phyloP scores from a whole-genome alignment of 2,329 filamentous ascomycete genomes.

The Penicillium sp. region DNA sequence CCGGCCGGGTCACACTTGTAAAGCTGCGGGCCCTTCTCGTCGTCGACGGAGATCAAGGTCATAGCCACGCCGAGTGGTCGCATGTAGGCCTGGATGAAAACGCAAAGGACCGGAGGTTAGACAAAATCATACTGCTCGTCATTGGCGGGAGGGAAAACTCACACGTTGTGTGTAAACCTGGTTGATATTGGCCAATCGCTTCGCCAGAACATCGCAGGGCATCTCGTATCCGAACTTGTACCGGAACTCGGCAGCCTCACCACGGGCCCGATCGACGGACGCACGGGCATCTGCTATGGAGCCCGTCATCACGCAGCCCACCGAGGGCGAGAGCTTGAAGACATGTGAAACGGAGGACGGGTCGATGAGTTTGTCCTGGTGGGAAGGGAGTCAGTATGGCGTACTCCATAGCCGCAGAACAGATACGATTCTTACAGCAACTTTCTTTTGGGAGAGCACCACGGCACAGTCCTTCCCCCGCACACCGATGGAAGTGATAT shows the following conservation, averaged over 20 bases:
- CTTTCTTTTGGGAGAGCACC: conserved; percentile 98
- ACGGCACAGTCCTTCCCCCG: conserved; percentile 96
- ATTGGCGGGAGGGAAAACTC: conserved; percentile 34
- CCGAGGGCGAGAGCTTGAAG: conserved; percentile 92
- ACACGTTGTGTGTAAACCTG: conserved; percentile 98
- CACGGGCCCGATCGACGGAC: conserved; percentile 85
- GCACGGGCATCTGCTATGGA: conserved; percentile 97
- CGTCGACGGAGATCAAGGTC: conserved; percentile 90
- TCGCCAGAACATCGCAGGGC: conserved; percentile 94
- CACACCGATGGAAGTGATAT: conserved; percentile 96
- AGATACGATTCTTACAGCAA: conserved; percentile 68
- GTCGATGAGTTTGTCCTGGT: conserved; percentile 96
- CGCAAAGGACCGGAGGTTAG: neutral
- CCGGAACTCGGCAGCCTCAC: conserved; percentile 93
- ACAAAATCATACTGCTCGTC: neutral
- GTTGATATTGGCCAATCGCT: conserved; percentile 97
- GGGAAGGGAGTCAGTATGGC: conserved; percentile 16
- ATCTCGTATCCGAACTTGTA: conserved; percentile 99
- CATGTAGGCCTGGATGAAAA: conserved; percentile 75
- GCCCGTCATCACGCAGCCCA: conserved; percentile 97
- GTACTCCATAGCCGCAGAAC: conserved; percentile 1
- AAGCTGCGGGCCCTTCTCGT: conserved; percentile 86
- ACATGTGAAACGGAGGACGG: conserved; percentile 95
- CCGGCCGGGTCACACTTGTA: conserved; percentile 98
- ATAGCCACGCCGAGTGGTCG: conserved; percentile 92